A percentile compares a stretch with the other conserved stretches of the same genome.
Conservation (phyloP, 192 early-diverging fungal species). For the Allomyces macrogynus region DNA sequence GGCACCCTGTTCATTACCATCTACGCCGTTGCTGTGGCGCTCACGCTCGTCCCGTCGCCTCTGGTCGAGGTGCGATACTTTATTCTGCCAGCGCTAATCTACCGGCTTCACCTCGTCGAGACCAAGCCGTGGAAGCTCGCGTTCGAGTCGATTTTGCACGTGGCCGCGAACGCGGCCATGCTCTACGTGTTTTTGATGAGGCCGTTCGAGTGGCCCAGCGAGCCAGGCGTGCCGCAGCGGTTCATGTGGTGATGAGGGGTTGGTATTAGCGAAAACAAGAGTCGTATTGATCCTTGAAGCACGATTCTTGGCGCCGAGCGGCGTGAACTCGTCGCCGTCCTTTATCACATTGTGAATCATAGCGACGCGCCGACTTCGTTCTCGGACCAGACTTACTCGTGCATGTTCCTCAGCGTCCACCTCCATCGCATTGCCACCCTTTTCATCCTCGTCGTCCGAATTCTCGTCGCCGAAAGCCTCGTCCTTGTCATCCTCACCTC, state of each 20-base stretch:
- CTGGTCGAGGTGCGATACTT: conserved; percentile 91
- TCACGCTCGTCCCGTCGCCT: conserved; percentile 72
- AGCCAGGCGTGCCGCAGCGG: conserved; percentile 45
- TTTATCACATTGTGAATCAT: no score
- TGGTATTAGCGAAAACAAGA: no score
- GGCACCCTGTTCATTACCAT: conserved; percentile 30
- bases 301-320: no score
- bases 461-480: no score
- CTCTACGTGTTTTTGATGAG: conserved; percentile 50
- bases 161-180: conserved; percentile 39
- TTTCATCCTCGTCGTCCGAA: no score
- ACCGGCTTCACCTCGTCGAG: conserved; percentile 37
- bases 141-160: conserved; percentile 26
- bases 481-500: no score
- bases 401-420: no score
- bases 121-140: conserved; percentile 10
- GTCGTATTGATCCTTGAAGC: no score
- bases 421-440: no score
- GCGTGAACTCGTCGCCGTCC: no score
- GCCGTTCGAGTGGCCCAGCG: conserved; percentile 57
- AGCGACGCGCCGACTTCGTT: no score
- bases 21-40: conserved; percentile 24
- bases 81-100: conserved; percentile 64
- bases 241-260: conserved; percentile 71
- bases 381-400: no score